These are phyloP conservation scores for Exophiala dermatitidis DNA, from an alignment of 2,329 filamentous ascomycete genomes.

Conservation along the genomic window DNA sequence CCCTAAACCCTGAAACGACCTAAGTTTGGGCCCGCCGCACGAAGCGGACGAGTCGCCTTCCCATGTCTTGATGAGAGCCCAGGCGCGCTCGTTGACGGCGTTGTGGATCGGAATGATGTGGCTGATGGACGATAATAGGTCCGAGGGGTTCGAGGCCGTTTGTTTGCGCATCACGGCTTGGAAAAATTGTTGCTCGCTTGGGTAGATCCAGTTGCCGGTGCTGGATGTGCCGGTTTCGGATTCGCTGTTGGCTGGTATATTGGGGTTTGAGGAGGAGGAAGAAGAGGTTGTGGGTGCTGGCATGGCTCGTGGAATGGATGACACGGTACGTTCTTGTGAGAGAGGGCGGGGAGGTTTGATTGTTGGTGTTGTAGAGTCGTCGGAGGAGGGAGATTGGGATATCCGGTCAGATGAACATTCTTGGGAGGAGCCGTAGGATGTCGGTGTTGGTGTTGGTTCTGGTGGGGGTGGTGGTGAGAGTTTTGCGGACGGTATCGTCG, in stretches of 20 bases:
- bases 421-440: slow-evolving; percentile 26
- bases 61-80: slow-evolving; percentile 86
- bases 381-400: slow-evolving; percentile 27
- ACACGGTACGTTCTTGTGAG: slow-evolving; percentile 63
- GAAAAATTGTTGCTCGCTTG: slow-evolving; percentile 95
- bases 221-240: slow-evolving; percentile 63
- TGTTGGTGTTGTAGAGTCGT: slow-evolving; percentile 12
- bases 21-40: slow-evolving; percentile 71
- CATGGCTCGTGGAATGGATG: slow-evolving; percentile 66
- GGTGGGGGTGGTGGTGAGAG: not conserved
- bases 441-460: slow-evolving; percentile 19
- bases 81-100: slow-evolving; percentile 93
- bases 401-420: slow-evolving; percentile 28
- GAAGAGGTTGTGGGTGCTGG: not conserved
- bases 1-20: slow-evolving; percentile 67
- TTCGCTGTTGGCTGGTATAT: slow-evolving; percentile 63
- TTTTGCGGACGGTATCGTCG: slow-evolving; percentile 8
- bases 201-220: slow-evolving; percentile 93
- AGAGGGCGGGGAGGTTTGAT: slow-evolving; percentile 42
- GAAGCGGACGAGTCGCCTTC: slow-evolving; percentile 45
- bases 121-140: slow-evolving; percentile 39
- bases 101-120: slow-evolving; percentile 97
- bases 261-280: not conserved
- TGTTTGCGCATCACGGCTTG: slow-evolving; percentile 88
- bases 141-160: slow-evolving; percentile 45